Conservation (phyloP, 2,329 filamentous ascomycete species). For the Pseudocercospora cruenta region DNA sequence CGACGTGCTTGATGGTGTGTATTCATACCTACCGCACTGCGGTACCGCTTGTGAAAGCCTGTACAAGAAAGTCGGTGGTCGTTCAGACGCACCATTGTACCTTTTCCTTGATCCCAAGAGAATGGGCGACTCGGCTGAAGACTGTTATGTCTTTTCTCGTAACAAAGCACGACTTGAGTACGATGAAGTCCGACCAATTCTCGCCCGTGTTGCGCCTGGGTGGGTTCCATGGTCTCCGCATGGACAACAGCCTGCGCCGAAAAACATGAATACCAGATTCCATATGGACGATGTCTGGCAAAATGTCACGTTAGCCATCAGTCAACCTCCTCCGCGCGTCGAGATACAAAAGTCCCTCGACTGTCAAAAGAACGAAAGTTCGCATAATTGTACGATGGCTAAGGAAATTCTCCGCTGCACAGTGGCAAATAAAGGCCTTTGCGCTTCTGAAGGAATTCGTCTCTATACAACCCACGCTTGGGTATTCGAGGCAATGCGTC, state of each 20-base stretch:
- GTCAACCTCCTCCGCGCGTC: background rate
- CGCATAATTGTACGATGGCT: constrained; percentile 7
- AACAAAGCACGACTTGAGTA: constrained; percentile 52
- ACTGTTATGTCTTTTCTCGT: constrained; percentile 62
- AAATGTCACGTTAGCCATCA: background rate
- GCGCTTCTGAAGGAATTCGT: background rate
- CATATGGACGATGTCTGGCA: constrained; percentile 17
- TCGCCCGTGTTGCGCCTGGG: constrained; percentile 51
- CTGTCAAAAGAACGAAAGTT: background rate
- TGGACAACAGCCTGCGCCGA: constrained; percentile 17
- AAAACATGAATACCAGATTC: background rate
- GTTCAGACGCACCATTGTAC: constrained; percentile 46
- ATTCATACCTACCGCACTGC: constrained; percentile 57
- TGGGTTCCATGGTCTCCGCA: constrained; percentile 46
- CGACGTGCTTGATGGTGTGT: constrained; percentile 51
- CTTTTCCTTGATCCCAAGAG: constrained; percentile 62
- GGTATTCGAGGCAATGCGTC: constrained; percentile 33
- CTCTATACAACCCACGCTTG: constrained; percentile 22
- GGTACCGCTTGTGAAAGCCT: constrained; percentile 60
- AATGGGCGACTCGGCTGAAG: constrained; percentile 50
- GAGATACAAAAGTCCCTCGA: background rate
- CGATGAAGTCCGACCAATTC: constrained; percentile 49
- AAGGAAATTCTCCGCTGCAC: constrained; percentile 10
- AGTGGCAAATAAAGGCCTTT: no score
- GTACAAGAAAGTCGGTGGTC: constrained; percentile 49